phyloP scores from a whole-genome alignment of 768 basidiomycete genomes.

The Tricholoma furcatifolium region DNA sequence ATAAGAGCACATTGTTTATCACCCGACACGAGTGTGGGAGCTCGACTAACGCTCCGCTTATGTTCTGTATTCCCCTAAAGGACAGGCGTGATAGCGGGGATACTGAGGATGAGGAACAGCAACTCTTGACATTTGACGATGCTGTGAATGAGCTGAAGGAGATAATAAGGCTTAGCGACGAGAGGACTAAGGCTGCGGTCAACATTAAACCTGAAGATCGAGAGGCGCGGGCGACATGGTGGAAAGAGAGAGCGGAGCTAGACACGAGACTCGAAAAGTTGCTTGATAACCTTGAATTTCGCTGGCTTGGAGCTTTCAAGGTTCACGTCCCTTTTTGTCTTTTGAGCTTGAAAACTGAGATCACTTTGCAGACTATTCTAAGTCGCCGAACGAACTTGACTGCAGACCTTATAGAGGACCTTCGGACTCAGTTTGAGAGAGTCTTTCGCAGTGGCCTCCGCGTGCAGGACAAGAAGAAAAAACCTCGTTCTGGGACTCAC shows the following conservation, averaged over 20 bases:
- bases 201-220: slow-evolving; percentile 67
- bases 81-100: slow-evolving; percentile 74
- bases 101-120: slow-evolving; percentile 63
- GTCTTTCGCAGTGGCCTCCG: slow-evolving; percentile 68
- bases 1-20: slow-evolving; percentile 80
- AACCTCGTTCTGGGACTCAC: slow-evolving; percentile 30
- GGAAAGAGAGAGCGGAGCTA: slow-evolving; percentile 75
- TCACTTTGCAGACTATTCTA: slow-evolving; percentile 54
- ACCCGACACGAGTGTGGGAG: slow-evolving; percentile 67
- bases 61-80: slow-evolving; percentile 89
- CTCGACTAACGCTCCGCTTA: slow-evolving; percentile 50
- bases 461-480: slow-evolving; percentile 62
- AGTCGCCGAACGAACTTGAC: slow-evolving; percentile 44
- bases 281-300: slow-evolving; percentile 86
- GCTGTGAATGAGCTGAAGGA: slow-evolving; percentile 73
- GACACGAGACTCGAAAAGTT: slow-evolving; percentile 75
- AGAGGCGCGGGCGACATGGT: slow-evolving; percentile 76
- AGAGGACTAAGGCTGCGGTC: slow-evolving; percentile 59
- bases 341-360: not conserved
- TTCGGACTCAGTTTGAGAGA: slow-evolving; percentile 70
- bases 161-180: slow-evolving; percentile 79
- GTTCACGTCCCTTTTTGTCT: slow-evolving; percentile 37
- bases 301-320: slow-evolving; percentile 98
- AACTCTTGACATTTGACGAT: slow-evolving; percentile 72
- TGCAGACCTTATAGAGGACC: slow-evolving; percentile 45